phyloP scores from a whole-genome alignment of 306 rosid species.

The Psophocarpus tetragonolobus region DNA sequence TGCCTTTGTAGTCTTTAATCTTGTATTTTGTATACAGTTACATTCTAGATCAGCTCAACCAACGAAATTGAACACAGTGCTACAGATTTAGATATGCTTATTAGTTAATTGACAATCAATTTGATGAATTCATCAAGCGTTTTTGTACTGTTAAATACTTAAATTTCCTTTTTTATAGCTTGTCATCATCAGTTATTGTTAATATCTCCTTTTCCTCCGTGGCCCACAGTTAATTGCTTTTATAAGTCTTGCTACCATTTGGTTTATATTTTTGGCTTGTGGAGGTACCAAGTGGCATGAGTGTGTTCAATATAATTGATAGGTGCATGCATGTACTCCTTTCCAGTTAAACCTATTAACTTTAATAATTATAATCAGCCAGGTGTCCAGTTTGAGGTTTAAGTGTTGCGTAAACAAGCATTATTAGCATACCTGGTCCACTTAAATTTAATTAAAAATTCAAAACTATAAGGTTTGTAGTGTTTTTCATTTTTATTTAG shows the following conservation, averaged over 20 bases:
- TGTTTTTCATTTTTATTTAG: neutral
- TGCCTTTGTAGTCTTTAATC: too few relatives aligned
- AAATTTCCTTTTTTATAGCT: neutral
- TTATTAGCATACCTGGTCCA: neutral
- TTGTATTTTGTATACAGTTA: too few relatives aligned
- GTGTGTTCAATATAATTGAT: neutral
- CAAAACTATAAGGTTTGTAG: too few relatives aligned
- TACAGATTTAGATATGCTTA: too few relatives aligned
- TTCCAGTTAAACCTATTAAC: neutral
- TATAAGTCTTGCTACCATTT: neutral
- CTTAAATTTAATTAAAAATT: neutral
- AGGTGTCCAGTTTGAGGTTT: conserved; percentile 19
- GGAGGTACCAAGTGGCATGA: neutral
- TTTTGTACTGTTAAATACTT: too few relatives aligned
- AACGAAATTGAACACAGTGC: too few relatives aligned
- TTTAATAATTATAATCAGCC: conserved; percentile 13
- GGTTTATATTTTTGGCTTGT: neutral
- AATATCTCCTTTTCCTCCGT: neutral
- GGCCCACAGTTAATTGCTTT: neutral
- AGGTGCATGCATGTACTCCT: conserved; percentile 22
- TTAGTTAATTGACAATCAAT: too few relatives aligned
- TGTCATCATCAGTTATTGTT: neutral
- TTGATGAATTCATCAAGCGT: too few relatives aligned
- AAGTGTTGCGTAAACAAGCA: neutral
- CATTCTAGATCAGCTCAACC: too few relatives aligned